A percentile compares a stretch with the other conserved stretches of the same genome.
Conservation (phyloP, 352 stramenopile genomes). For the Phytophthora cryptogea region DNA sequence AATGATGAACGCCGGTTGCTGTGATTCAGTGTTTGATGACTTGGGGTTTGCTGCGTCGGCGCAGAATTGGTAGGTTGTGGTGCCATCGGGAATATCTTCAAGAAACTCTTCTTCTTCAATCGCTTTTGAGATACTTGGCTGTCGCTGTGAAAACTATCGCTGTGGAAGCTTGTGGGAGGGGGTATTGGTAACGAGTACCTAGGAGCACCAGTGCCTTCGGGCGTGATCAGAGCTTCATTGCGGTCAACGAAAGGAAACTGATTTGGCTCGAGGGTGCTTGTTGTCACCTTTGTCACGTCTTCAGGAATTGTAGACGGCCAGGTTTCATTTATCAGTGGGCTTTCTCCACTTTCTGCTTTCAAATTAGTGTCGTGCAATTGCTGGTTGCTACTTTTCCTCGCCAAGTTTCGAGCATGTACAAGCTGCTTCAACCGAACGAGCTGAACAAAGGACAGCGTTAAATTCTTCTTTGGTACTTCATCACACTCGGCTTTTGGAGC, state of each 20-base stretch:
- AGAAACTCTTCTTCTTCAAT: slow-evolving; percentile 1
- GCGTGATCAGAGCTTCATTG: neutral
- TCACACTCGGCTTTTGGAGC: neutral
- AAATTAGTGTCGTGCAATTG: neutral
- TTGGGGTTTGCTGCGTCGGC: neutral
- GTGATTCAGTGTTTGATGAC: too few relatives aligned
- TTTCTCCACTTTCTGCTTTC: neutral
- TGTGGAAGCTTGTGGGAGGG: neutral
- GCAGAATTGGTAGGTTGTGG: neutral
- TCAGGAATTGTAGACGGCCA: neutral
- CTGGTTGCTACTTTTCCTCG: slow-evolving; percentile 3
- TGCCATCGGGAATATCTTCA: slow-evolving; percentile 24
- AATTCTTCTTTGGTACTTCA: slow-evolving; percentile 5
- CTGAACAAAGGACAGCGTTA: slow-evolving; percentile 23
- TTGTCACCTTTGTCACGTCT: slow-evolving; percentile 3
- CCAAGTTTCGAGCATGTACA: slow-evolving; percentile 14
- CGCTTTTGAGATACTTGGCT: slow-evolving; percentile 4
- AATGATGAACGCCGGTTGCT: slow-evolving; percentile 21
- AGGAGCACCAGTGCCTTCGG: slow-evolving; percentile 1
- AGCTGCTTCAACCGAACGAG: slow-evolving; percentile 27
- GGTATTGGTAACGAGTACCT: slow-evolving; percentile 11
- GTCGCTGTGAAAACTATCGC: slow-evolving; percentile 19
- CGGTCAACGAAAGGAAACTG: neutral
- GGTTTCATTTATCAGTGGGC: neutral
- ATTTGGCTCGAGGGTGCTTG: neutral